These are phyloP conservation scores for Fusarium piperis DNA, from an alignment of 2,329 filamentous ascomycete genomes.

Conservation along the genomic window DNA sequence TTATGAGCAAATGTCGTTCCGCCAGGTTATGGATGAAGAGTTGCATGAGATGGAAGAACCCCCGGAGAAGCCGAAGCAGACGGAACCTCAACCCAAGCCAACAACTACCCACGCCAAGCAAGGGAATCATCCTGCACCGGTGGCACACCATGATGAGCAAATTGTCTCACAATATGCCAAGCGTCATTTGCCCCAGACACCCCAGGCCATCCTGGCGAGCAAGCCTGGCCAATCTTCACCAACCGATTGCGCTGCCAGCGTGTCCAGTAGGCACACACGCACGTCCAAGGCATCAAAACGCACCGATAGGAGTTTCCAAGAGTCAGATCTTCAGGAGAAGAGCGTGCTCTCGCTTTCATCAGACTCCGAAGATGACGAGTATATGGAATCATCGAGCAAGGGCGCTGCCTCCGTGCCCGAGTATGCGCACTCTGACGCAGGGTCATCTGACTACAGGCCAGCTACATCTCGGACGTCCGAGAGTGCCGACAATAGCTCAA, in stretches of 20 bases:
- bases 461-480: constrained; percentile 36
- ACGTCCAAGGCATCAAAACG: constrained; percentile 63
- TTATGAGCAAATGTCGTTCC: constrained; percentile 66
- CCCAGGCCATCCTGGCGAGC: constrained; percentile 28
- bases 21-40: constrained; percentile 50
- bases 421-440: constrained; percentile 38
- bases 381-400: constrained; percentile 32
- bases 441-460: constrained; percentile 36
- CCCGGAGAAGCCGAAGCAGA: constrained; percentile 22
- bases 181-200: constrained; percentile 37
- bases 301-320: constrained; percentile 57
- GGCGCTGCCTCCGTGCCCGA: constrained; percentile 40
- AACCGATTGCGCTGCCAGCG: constrained; percentile 58
- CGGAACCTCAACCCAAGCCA: constrained; percentile 20
- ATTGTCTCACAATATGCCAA: constrained; percentile 41
- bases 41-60: constrained; percentile 22
- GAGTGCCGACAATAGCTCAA: constrained; percentile 38
- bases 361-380: constrained; percentile 64
- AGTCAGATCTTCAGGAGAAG: constrained; percentile 62
- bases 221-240: constrained; percentile 44
- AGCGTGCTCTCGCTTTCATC: constrained; percentile 68
- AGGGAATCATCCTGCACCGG: constrained; percentile 21
- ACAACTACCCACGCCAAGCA: constrained; percentile 14
- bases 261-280: constrained; percentile 65
- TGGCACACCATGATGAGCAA: constrained; percentile 31